Evolutionary conservation across 2,329 filamentous ascomycete species (phyloP), one percentile per base, ranked within the genome.

Genomic region (Arthroderma sp.): DNA sequence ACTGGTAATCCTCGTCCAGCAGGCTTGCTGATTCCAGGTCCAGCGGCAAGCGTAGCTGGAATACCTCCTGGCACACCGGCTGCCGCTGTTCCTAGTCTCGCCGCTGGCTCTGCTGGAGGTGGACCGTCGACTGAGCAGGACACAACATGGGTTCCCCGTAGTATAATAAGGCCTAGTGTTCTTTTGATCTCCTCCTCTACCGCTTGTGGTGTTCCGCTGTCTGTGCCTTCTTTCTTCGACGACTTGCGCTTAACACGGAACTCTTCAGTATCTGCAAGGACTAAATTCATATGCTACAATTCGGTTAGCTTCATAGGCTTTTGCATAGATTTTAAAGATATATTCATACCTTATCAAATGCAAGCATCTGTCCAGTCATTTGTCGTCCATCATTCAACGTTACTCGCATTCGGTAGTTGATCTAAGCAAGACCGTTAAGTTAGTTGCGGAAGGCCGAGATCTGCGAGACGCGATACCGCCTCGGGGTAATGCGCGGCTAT

Each of bases 341-440:
- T 22, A 5, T 27, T 29, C 5, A 32, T 68, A 89, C 86, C 78
- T 96, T 96, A 68, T 98, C 91, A 60, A 96, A 98, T 44, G 91
- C 91, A 55, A 98, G 78, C 86, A 98, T 94, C 67, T 96, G 87
- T 50, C 88, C 91, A 36, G 87, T 88, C 81, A 98, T 93, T 66
- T 95, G 86, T 60, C 91, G 82, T 53, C 86, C 86, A 70, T 98
- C 91, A 61, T 86, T 86, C 65, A 98, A 76, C 46, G 88, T 96
- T 53, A 95, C 83, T 63, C 89, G 83, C 88, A 98, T 96, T 68
- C 89, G 86, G 75, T 94, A 96, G 73, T 98, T 96, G 76, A 98
- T 94, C 91, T 96, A 53, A 22, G 38, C 28, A 27, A 22, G 15
- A 22, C 15, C 15, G 15, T 22, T 22, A 22, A 22, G 15, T 22